Base-by-base conservation (phyloP, 2,329 filamentous ascomycete species). In the Neurospora sp. region DNA sequence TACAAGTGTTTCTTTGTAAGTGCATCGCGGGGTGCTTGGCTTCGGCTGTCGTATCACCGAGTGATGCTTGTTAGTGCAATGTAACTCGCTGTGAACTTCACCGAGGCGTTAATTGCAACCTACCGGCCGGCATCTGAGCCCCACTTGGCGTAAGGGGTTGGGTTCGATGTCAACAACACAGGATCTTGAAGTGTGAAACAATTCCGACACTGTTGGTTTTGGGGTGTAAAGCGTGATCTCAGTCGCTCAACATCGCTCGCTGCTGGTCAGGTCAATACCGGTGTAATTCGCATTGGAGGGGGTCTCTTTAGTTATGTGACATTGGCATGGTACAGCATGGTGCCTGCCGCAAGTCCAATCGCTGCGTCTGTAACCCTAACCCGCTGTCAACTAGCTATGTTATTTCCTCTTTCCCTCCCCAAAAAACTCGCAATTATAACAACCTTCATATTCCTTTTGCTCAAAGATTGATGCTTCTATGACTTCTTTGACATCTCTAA, bases 21-120 rank as follows among this genome's bases (percentile, higher is more conserved):
- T 58, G 43, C 46, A 58, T 58, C 46, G 46, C 23, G 46, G 46
- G 52, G 28, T 62, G 52, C 28, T 62, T 62, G 52, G 52, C 52
- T n/a, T 62, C 52, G 52, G 52, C 28, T 17, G 52, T 62, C 2
- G 28, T 62, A 33, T n/a, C 15, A 33, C 52, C 52, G 52, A 62
- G 8, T 17, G 52, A 62, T 33, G 13, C 52, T 58, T 58, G 52
- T 58, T 58, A 58, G 43, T 52, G 19, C 5, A 0, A n/a, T 62
- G 23, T 62, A 5, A 1, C 52, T 62, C 52, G 52, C 23, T 62
- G 52, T 62, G 28, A 62, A n/a, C 52, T 62, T 17, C 13, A 17
- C 52, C 52, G 52, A 62, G 52, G 15, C 9, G 17, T 15, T 33
- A 7, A 7, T 62, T 62, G 15, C 3, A 62, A 62, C 52, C 23